Evolutionary conservation across 495 filamentous ascomycete genomes (phyloP).

Genomic region (Hypomontagnella submonticulosa): DNA sequence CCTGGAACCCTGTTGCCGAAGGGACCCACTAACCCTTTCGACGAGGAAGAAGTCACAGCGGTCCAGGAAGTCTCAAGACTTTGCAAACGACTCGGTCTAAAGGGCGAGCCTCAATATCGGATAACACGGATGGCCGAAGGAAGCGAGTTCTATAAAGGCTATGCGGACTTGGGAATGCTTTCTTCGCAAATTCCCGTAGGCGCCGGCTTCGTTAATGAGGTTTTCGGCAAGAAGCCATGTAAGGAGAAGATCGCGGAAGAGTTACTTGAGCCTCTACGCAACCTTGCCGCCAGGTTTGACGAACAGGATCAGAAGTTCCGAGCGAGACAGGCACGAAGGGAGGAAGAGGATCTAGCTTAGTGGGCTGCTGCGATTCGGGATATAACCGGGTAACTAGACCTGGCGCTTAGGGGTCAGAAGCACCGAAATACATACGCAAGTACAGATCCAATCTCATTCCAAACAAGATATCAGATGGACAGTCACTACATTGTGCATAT

Average conservation of each 20-base stretch:
- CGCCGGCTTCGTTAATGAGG: constrained; percentile 38
- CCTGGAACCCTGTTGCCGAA: constrained; percentile 16
- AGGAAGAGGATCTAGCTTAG: constrained; percentile 2
- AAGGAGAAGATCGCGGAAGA: constrained; percentile 50
- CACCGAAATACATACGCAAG: too few relatives aligned
- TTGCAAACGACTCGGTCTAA: constrained; percentile 16
- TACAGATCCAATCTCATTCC: too few relatives aligned
- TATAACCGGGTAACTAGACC: too few relatives aligned
- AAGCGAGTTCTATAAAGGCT: constrained; percentile 21
- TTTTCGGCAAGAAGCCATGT: constrained; percentile 41
- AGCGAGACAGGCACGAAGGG: constrained; percentile 5
- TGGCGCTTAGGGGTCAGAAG: too few relatives aligned
- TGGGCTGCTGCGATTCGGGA: too few relatives aligned
- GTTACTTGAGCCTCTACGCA: constrained; percentile 37
- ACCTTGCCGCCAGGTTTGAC: constrained; percentile 25
- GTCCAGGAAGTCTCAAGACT: constrained; percentile 9
- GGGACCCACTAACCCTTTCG: constrained; percentile 30
- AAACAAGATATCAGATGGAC: too few relatives aligned
- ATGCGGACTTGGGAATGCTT: constrained; percentile 25
- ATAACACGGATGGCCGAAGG: not conserved
- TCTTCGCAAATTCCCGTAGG: constrained; percentile 32
- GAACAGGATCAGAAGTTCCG: constrained; percentile 12
- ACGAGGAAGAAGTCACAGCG: constrained; percentile 30
- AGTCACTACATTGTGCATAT: too few relatives aligned
- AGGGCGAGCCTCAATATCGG: not conserved